Percentiles rank a stretch among this genome's conserved stretches.
Evolutionary conservation across 306 rosid species (phyloP).

Genomic region (Citrullus colocynthis): DNA sequence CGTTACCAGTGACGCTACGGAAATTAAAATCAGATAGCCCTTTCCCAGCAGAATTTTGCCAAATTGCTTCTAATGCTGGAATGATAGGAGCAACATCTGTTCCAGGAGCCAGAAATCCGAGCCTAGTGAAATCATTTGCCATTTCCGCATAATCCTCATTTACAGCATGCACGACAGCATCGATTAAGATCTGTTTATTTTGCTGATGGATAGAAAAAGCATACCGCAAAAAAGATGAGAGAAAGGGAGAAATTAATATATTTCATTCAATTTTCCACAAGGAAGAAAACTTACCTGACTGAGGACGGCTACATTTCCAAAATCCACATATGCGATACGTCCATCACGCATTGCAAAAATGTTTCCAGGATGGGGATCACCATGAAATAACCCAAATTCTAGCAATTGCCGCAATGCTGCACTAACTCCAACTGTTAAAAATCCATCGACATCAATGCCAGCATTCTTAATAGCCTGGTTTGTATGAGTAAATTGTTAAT

Average conservation of each 20-base stretch:
- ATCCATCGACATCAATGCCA: constrained; percentile 78
- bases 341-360: constrained; percentile 98
- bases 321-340: constrained; percentile 95
- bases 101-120: constrained; percentile 92
- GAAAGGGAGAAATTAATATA: neutral
- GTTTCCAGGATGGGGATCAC: constrained; percentile 99
- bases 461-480: constrained; percentile 80
- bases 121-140: constrained; percentile 98
- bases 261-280: neutral
- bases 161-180: constrained; percentile 98
- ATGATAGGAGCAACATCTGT: constrained; percentile 92
- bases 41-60: constrained; percentile 98
- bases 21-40: constrained; percentile 93
- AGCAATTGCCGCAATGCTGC: constrained; percentile 90
- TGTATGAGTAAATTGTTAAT: constrained; percentile 16
- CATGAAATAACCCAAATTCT: constrained; percentile 96
- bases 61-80: constrained; percentile 95
- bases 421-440: constrained; percentile 92
- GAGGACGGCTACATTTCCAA: constrained; percentile 96
- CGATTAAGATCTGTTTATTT: constrained; percentile 87
- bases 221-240: constrained; percentile 11
- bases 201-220: constrained; percentile 46
- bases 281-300: constrained; percentile 62
- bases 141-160: constrained; percentile 95
- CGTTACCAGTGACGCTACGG: constrained; percentile 82